A percentile compares a stretch with the other conserved stretches of the same genome.
Conservation (phyloP, 2,329 filamentous ascomycete genomes). For the Parasarocladium wereldwijsianum region DNA sequence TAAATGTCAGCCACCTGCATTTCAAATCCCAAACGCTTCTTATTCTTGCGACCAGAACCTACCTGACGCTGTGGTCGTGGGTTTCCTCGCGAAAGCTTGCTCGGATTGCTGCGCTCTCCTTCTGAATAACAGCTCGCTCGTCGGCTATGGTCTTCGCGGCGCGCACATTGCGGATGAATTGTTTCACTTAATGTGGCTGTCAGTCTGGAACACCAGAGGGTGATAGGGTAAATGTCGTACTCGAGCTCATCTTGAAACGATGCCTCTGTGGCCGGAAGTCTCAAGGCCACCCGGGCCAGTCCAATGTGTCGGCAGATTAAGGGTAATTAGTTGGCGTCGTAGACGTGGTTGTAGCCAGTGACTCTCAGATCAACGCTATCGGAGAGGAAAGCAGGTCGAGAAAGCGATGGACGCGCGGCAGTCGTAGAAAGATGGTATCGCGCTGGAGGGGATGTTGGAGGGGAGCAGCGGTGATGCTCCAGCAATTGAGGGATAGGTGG, state of each 20-base stretch:
- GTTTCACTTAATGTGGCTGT: constrained; percentile 61
- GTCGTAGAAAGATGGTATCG: no score
- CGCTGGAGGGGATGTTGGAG: no score
- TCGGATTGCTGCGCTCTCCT: constrained; percentile 94
- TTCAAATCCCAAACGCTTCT: neutral
- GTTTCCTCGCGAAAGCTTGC: constrained; percentile 97
- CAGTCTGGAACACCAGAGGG: neutral
- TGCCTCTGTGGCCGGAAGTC: neutral
- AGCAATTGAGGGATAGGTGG: no score
- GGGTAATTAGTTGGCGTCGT: neutral
- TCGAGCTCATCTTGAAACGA: constrained; percentile 7
- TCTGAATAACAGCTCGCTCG: constrained; percentile 94
- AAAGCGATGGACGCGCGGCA: no score
- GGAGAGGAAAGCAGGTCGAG: neutral
- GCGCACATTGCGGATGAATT: constrained; percentile 98
- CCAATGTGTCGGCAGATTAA: neutral
- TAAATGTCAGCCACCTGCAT: neutral
- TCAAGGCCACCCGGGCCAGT: constrained; percentile 3
- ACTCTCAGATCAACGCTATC: neutral
- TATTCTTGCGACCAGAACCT: constrained; percentile 16
- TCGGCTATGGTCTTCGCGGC: constrained; percentile 98
- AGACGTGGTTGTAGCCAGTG: neutral
- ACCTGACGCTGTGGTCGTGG: constrained; percentile 82
- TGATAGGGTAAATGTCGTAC: constrained; percentile 4
- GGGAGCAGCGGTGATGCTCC: no score